Evolutionary conservation across 257 asterid genomes (phyloP).

Genomic region (Petrea volubilis): DNA sequence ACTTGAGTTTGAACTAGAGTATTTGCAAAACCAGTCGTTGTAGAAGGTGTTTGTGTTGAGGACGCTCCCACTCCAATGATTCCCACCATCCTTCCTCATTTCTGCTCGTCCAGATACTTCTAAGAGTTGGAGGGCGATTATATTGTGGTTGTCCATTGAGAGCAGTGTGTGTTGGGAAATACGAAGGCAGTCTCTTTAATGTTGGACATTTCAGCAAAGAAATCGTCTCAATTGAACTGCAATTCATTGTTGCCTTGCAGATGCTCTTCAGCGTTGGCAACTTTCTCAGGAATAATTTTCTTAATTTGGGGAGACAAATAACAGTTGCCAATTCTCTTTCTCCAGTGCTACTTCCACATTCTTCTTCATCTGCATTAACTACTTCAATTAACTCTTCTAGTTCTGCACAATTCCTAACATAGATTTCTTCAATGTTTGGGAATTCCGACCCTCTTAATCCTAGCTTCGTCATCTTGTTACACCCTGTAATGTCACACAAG

Average conservation of each 20-base stretch:
- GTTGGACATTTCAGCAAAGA: not conserved
- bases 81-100: no score
- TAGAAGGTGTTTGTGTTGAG: no score
- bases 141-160: no score
- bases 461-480: not conserved
- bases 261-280: conserved; percentile 27
- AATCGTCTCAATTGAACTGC: conserved; percentile 14
- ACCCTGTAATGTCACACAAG: not conserved
- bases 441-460: not conserved
- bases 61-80: no score
- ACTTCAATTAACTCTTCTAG: conserved; percentile 12
- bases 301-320: conserved; percentile 21
- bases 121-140: not conserved
- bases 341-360: no score
- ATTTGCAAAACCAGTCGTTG: no score
- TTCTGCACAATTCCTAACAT: not conserved
- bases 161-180: not conserved
- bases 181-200: conserved; percentile 11
- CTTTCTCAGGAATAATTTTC: not conserved
- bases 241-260: conserved; percentile 16
- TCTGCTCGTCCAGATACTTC: no score
- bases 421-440: not conserved
- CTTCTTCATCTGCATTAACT: no score
- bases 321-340: not conserved
- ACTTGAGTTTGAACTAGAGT: no score